Percentiles rank a stretch among this genome's conserved stretches.
Conservation (phyloP, 148 eudicot species). For the Polygonum maritimum region DNA sequence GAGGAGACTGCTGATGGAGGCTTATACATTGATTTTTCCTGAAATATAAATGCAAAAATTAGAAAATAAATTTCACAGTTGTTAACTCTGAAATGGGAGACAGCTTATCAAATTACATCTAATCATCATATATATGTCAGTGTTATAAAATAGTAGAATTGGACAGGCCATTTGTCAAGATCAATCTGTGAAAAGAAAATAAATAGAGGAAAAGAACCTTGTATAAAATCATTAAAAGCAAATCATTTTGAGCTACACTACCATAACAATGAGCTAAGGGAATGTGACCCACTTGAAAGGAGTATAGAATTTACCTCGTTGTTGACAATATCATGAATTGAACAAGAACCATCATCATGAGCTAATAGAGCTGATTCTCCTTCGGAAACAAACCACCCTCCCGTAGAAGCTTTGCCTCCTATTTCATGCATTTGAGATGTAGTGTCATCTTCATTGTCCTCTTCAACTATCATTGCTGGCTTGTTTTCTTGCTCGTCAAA, state of each 20-base stretch:
- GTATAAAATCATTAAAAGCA: not conserved
- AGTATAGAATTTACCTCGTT: constrained; percentile 41
- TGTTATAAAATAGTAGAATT: not conserved
- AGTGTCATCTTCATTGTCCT: constrained; percentile 40
- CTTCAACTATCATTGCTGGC: constrained; percentile 35
- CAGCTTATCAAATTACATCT: not conserved
- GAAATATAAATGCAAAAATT: constrained; percentile 12
- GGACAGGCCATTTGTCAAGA: not conserved
- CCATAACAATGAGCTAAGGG: not conserved
- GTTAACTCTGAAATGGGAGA: not conserved
- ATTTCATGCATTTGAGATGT: constrained; percentile 43
- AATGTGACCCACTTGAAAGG: not conserved
- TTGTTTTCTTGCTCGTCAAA: constrained; percentile 56
- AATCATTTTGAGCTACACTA: not conserved
- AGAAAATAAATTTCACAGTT: not conserved
- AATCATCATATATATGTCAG: not conserved
- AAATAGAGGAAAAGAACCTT: not conserved
- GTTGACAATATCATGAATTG: constrained; percentile 70
- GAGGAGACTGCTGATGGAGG: constrained; percentile 57
- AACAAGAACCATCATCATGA: constrained; percentile 78
- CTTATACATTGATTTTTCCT: constrained; percentile 79
- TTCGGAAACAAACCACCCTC: constrained; percentile 89
- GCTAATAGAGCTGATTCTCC: constrained; percentile 92
- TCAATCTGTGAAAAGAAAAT: not conserved
- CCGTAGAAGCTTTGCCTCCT: constrained; percentile 63